Conservation (phyloP, 176 grass and related monocot genomes). For the Puya raimondii region DNA sequence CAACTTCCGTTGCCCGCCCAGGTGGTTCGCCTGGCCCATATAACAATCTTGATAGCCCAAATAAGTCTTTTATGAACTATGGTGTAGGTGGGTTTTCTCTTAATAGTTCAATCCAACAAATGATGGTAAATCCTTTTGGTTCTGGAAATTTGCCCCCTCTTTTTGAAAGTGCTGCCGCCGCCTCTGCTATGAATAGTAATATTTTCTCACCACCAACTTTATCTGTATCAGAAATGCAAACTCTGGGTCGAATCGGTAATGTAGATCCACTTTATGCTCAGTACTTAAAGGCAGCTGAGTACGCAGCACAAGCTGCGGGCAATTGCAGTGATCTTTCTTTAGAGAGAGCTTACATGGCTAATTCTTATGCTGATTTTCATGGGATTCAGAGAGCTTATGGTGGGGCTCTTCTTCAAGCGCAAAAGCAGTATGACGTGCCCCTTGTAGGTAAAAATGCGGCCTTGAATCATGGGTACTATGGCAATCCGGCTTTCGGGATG, state of each 20-base stretch:
- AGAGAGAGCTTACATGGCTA: constrained; percentile 9
- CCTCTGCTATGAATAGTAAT: constrained; percentile 39
- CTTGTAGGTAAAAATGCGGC: constrained; percentile 1
- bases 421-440: constrained; percentile 16
- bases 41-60: constrained; percentile 50
- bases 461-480: constrained; percentile 58
- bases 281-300: constrained; percentile 22
- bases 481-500: constrained; percentile 41
- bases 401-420: constrained; percentile 13
- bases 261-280: constrained; percentile 16
- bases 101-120: constrained; percentile 36
- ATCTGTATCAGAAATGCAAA: constrained; percentile 52
- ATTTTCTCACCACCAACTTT: constrained; percentile 49
- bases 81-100: constrained; percentile 43
- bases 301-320: constrained; percentile 11
- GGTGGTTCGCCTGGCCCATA: constrained; percentile 64
- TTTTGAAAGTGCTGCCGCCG: constrained; percentile 42
- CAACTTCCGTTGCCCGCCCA: constrained; percentile 46
- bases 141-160: constrained; percentile 39
- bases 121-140: constrained; percentile 45
- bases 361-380: constrained; percentile 15
- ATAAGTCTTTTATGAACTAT: constrained; percentile 55
- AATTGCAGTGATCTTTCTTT: constrained; percentile 9
- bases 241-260: constrained; percentile 27
- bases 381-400: constrained; percentile 18